Conservation (phyloP, 768 basidiomycete genomes). For the Rhizopogon vinicolor region DNA sequence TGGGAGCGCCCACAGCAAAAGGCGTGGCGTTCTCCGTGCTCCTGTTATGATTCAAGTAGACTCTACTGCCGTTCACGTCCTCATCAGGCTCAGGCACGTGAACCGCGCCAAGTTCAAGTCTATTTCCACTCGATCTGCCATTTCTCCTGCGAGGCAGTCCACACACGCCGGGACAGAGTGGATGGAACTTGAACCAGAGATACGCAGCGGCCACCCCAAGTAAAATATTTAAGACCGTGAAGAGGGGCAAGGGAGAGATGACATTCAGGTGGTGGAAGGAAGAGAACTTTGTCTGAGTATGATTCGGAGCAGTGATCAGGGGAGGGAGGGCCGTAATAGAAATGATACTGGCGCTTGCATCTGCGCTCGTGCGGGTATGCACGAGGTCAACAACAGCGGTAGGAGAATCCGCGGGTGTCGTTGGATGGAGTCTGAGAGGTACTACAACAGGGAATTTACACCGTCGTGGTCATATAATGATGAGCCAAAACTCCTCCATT, state of each 20-base stretch:
- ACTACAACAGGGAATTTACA: neutral
- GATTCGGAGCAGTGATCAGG: slow-evolving; percentile 6
- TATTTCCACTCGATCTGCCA: neutral
- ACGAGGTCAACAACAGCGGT: neutral
- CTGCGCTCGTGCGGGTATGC: slow-evolving; percentile 8
- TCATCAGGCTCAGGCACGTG: slow-evolving; percentile 15
- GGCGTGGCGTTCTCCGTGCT: slow-evolving; percentile 25
- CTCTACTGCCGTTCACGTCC: slow-evolving; percentile 8
- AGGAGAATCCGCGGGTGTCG: neutral
- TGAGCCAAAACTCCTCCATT: neutral
- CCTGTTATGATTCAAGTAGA: neutral
- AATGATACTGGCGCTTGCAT: slow-evolving; percentile 16
- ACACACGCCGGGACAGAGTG: neutral
- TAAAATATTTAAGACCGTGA: slow-evolving; percentile 19
- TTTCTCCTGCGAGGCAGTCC: neutral
- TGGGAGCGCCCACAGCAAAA: slow-evolving; percentile 20
- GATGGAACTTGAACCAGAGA: slow-evolving; percentile 11
- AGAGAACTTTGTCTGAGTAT: slow-evolving; percentile 11
- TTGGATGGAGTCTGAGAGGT: neutral
- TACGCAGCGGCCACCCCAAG: slow-evolving; percentile 14
- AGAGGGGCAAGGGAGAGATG: slow-evolving; percentile 23
- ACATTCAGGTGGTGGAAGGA: slow-evolving; percentile 18
- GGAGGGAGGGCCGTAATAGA: slow-evolving; percentile 31
- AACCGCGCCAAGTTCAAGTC: slow-evolving; percentile 16
- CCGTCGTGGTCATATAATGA: slow-evolving; percentile 2